Conservation (phyloP, 495 filamentous ascomycete genomes). For the Penicillium pulvis region DNA sequence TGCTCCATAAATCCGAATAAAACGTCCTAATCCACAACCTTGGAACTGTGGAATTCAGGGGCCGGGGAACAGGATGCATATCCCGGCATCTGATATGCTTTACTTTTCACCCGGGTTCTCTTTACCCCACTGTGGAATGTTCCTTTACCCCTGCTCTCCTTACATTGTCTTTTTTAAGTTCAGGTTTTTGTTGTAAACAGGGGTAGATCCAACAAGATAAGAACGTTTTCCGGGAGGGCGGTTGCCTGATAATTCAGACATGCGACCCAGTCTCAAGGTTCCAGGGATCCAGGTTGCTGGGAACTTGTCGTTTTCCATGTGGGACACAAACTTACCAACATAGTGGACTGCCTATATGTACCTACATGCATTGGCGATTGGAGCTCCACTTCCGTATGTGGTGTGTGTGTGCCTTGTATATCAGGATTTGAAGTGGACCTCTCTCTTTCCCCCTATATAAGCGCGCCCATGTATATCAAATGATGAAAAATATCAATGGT, state of each 20-base stretch:
- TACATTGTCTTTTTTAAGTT: not conserved
- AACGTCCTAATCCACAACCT: not conserved
- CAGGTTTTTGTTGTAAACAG: not conserved
- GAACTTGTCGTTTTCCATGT: not conserved
- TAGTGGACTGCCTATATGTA: too few species aligned
- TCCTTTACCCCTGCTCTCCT: slow-evolving; percentile 2
- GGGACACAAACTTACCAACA: not conserved
- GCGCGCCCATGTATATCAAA: not conserved
- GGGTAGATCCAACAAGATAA: slow-evolving; percentile 1
- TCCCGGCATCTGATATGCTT: not conserved
- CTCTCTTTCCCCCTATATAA: not conserved
- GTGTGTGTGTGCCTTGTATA: not conserved
- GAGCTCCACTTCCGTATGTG: not conserved
- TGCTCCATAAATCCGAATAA: not conserved
- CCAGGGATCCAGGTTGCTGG: not conserved
- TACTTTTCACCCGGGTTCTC: not conserved
- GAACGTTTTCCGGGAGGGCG: not conserved
- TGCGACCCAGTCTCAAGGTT: not conserved
- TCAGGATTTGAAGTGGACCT: not conserved
- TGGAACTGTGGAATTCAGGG: not conserved
- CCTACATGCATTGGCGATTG: not conserved
- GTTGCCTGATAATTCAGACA: not conserved
- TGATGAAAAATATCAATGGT: too few species aligned
- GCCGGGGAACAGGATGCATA: not conserved
- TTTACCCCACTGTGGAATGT: slow-evolving; percentile 5